Percentiles rank a stretch among this genome's conserved stretches.
Evolutionary conservation across 768 basidiomycete species (phyloP).

Genomic region (Jaapia argillacea): DNA sequence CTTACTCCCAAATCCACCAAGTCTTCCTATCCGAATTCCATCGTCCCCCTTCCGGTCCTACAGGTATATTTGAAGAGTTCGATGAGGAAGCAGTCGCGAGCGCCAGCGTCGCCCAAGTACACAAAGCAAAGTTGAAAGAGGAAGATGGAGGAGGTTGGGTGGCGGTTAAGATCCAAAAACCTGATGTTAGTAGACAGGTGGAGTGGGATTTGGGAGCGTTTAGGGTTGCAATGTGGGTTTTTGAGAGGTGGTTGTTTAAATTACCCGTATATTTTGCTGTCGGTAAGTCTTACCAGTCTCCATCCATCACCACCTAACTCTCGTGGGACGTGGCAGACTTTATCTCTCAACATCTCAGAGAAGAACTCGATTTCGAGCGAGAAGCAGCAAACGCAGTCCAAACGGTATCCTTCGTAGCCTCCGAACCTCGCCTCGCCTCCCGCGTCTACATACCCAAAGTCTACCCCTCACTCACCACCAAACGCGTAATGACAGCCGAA

Average conservation of each 20-base stretch:
- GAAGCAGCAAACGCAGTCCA: constrained; percentile 72
- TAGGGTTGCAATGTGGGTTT: constrained; percentile 69
- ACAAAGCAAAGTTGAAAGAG: constrained; percentile 53
- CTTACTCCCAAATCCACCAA: constrained; percentile 53
- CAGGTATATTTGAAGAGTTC: constrained; percentile 71
- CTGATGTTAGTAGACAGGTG: constrained; percentile 77
- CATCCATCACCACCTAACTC: neutral
- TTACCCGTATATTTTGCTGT: constrained; percentile 76
- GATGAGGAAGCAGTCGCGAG: constrained; percentile 72
- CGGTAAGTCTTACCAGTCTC: constrained; percentile 31
- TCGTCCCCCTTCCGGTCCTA: constrained; percentile 49
- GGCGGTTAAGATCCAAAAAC: constrained; percentile 92
- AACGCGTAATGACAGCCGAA: constrained; percentile 74
- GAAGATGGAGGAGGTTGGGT: constrained; percentile 43
- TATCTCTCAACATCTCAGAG: constrained; percentile 69
- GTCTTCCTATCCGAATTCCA: constrained; percentile 69
- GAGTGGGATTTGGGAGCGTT: constrained; percentile 74
- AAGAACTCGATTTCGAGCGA: constrained; percentile 72
- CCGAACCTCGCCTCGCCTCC: constrained; percentile 59
- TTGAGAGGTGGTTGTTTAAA: constrained; percentile 74
- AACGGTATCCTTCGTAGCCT: constrained; percentile 57
- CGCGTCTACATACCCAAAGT: constrained; percentile 76
- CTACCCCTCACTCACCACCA: constrained; percentile 61
- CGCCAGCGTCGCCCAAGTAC: constrained; percentile 91
- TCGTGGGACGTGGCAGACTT: constrained; percentile 38